phyloP scores from a whole-genome alignment of 768 basidiomycete species.

The Megacollybia marginata region DNA sequence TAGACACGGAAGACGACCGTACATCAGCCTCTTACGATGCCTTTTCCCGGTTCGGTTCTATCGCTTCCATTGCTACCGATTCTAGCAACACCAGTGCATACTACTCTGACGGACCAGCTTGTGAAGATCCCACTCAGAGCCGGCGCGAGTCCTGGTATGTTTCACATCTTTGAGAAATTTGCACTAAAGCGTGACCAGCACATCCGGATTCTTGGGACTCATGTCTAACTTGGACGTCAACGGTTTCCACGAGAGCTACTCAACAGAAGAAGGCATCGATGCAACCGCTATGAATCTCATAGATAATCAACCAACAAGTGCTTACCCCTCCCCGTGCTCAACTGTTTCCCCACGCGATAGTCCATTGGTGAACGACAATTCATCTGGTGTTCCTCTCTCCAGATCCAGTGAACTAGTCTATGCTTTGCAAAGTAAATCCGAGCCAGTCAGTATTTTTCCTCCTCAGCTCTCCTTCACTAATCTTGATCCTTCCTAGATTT shows the following conservation, averaged over 20 bases:
- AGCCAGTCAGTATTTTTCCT: not conserved
- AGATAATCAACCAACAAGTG: constrained; percentile 12
- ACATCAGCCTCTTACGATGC: constrained; percentile 40
- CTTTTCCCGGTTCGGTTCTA: constrained; percentile 53
- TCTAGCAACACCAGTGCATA: constrained; percentile 46
- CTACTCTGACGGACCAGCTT: constrained; percentile 28
- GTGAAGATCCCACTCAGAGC: constrained; percentile 23
- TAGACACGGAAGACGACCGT: constrained; percentile 44
- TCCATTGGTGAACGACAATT: constrained; percentile 16
- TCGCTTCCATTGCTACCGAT: constrained; percentile 53
- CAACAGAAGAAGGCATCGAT: not conserved
- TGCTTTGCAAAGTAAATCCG: constrained; percentile 23
- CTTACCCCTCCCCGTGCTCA: constrained; percentile 37
- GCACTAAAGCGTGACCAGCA: constrained; percentile 11
- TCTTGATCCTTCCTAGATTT: not conserved
- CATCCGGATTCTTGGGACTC: constrained; percentile 32
- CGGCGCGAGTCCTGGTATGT: constrained; percentile 37
- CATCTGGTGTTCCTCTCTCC: constrained; percentile 21
- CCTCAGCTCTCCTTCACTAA: not conserved
- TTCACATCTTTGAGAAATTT: constrained; percentile 10
- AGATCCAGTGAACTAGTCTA: constrained; percentile 27
- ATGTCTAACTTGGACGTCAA: constrained; percentile 37
- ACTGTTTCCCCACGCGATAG: constrained; percentile 34
- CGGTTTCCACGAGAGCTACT: constrained; percentile 7
- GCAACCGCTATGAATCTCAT: not conserved